Conservation (phyloP, 2,329 filamentous ascomycete genomes). For the Cladosporium austrohemisphaericum region DNA sequence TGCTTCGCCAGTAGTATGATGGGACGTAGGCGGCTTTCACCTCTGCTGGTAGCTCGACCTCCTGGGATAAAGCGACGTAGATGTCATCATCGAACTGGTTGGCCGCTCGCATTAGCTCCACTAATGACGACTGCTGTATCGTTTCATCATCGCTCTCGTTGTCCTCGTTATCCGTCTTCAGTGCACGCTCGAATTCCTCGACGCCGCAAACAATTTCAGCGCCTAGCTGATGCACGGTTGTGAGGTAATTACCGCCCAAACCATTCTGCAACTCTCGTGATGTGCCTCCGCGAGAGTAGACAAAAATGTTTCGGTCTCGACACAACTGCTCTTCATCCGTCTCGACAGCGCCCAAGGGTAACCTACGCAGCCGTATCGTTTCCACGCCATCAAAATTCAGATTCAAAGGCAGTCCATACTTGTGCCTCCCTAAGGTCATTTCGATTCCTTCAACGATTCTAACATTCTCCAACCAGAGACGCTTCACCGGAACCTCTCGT, state of each 20-base stretch:
- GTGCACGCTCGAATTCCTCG: conserved; percentile 16
- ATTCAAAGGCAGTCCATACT: conserved; percentile 22
- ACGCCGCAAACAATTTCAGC: conserved; percentile 18
- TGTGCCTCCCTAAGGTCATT: conserved; percentile 14
- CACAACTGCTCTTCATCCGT: neutral
- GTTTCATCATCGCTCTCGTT: too few relatives aligned
- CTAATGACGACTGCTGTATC: neutral
- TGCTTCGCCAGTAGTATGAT: conserved; percentile 16
- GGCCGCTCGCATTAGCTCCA: conserved; percentile 11
- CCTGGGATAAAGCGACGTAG: conserved; percentile 17
- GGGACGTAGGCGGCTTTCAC: conserved; percentile 3
- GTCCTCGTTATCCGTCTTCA: neutral
- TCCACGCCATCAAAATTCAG: conserved; percentile 36
- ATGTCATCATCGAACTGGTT: conserved; percentile 22
- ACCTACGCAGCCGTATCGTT: conserved; percentile 40
- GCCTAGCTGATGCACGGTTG: conserved; percentile 18
- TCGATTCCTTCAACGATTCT: conserved; percentile 31
- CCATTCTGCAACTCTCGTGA: conserved; percentile 24
- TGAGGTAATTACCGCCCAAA: conserved; percentile 23
- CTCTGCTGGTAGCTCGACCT: conserved; percentile 15
- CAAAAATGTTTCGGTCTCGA: conserved; percentile 7
- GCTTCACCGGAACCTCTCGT: conserved; percentile 33
- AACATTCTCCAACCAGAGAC: conserved; percentile 46
- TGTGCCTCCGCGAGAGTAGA: conserved; percentile 28
- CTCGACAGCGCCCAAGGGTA: conserved; percentile 27